Evolutionary conservation across 148 eudicot genomes (phyloP).

Genomic region (Limonium bicolor): DNA sequence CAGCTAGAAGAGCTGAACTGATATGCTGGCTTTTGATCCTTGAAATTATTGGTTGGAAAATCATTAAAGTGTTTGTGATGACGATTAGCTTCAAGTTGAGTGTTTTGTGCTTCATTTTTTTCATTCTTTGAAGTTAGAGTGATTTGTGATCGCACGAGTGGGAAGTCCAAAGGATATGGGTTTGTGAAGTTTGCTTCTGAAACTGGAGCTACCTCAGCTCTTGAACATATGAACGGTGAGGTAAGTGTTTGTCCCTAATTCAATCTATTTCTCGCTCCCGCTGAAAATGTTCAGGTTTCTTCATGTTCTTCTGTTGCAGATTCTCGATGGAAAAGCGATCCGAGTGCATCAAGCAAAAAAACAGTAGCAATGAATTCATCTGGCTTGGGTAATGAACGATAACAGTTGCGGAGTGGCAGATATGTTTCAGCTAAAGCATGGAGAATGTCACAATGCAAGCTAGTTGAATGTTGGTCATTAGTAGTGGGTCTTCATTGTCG

Average conservation of each 20-base stretch:
- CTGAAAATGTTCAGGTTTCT: not conserved
- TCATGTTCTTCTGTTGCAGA: constrained; percentile 13
- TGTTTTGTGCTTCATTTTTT: not conserved
- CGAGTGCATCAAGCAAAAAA: constrained; percentile 34
- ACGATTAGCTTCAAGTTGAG: not conserved
- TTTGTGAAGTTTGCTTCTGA: constrained; percentile 50
- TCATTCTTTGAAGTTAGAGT: constrained; percentile 25
- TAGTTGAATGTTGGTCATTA: too few species aligned
- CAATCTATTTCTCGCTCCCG: not conserved
- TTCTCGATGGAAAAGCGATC: constrained; percentile 44
- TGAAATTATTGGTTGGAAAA: not conserved
- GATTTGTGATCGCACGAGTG: constrained; percentile 51
- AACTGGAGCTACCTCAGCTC: constrained; percentile 37
- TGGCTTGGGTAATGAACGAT: too few species aligned
- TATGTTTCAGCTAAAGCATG: too few species aligned
- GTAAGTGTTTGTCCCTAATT: constrained; percentile 10
- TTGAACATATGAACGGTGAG: constrained; percentile 46
- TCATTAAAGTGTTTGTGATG: not conserved
- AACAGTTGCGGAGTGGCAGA: too few species aligned
- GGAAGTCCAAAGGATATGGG: constrained; percentile 64
- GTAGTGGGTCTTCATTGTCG: too few species aligned
- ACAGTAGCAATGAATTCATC: too few species aligned
- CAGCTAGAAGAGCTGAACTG: too few species aligned
- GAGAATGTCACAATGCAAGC: too few species aligned
- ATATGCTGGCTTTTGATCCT: too few species aligned